Conservation (phyloP, 805 yeast species). For the Wickerhamomyces rabaulensis region DNA sequence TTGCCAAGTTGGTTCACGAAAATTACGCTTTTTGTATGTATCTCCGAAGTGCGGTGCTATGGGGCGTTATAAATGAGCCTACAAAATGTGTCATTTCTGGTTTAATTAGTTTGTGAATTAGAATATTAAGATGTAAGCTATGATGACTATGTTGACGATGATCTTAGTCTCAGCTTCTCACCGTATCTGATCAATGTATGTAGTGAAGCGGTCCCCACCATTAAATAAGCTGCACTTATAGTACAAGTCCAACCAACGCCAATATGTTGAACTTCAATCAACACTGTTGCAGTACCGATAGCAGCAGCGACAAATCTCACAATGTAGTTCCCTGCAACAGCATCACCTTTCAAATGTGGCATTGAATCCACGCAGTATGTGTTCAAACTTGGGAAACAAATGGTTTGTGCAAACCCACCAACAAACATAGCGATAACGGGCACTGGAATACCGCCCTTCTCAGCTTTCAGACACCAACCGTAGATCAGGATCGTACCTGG, state of each 20-base stretch:
- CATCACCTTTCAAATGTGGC: slow-evolving; percentile 51
- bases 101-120: no score
- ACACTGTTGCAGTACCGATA: slow-evolving; percentile 43
- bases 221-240: no score
- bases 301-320: slow-evolving; percentile 47
- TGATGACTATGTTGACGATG: no score
- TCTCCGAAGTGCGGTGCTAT: no score
- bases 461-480: slow-evolving; percentile 47
- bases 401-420: slow-evolving; percentile 46
- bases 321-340: slow-evolving; percentile 49
- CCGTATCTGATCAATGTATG: slow-evolving; percentile 2
- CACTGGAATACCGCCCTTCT: slow-evolving; percentile 49
- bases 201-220: slow-evolving; percentile 17
- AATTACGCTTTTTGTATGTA: no score
- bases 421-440: slow-evolving; percentile 46
- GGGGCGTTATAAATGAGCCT: no score
- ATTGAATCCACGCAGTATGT: slow-evolving; percentile 55
- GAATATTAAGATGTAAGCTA: no score
- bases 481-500: slow-evolving; percentile 43
- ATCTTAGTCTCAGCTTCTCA: slow-evolving; percentile 2
- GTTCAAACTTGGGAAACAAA: slow-evolving; percentile 46
- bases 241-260: slow-evolving; percentile 58
- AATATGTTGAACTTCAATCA: slow-evolving; percentile 39
- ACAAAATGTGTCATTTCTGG: no score
- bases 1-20: no score